Evolutionary conservation across 768 basidiomycete genomes (phyloP).

Genomic region (Scleroderma bovista): DNA sequence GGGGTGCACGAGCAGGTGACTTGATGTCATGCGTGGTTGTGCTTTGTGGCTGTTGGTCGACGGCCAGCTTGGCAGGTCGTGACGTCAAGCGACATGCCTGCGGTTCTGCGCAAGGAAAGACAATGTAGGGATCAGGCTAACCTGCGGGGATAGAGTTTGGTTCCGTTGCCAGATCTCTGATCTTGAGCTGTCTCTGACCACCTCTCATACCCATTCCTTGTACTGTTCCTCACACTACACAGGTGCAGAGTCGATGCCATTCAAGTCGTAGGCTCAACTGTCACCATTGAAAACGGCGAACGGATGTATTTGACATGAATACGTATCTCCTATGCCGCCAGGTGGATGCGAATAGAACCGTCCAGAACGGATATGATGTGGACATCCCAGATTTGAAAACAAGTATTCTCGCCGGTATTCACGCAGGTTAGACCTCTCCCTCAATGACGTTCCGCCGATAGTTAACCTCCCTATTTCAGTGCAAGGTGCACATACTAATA

Average conservation of each 20-base stretch:
- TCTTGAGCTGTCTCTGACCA: background rate
- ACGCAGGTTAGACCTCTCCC: background rate
- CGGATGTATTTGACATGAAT: background rate
- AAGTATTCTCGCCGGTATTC: background rate
- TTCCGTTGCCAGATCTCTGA: background rate
- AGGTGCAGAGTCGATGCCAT: background rate
- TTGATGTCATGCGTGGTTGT: background rate
- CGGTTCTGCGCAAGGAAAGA: background rate
- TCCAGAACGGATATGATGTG: background rate
- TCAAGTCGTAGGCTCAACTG: background rate
- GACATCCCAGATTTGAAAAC: background rate
- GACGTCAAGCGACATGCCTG: background rate
- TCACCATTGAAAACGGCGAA: background rate
- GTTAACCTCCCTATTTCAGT: no score
- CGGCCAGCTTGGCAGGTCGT: background rate
- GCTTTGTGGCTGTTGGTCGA: background rate
- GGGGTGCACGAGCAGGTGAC: background rate
- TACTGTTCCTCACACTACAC: background rate
- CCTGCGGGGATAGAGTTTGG: background rate
- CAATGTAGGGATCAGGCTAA: background rate
- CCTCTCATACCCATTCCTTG: background rate
- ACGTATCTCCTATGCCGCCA: background rate
- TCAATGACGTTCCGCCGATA: no score
- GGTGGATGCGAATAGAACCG: background rate
- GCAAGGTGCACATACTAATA: no score